phyloP scores from a whole-genome alignment of 2,329 filamentous ascomycete genomes.

The Sporothrix variecibatus region DNA sequence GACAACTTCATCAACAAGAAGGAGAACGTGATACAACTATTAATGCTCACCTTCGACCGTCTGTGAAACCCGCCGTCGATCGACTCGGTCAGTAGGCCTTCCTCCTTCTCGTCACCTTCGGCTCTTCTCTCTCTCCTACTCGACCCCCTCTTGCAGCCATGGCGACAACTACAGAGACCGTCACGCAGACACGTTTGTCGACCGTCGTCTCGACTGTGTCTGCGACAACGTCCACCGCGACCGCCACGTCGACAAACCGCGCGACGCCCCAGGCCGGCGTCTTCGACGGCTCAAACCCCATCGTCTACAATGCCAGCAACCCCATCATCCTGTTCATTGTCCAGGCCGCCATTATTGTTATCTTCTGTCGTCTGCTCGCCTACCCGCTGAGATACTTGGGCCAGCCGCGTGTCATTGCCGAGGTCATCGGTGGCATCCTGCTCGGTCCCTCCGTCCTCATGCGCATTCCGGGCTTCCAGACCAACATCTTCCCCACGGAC shows the following conservation, averaged over 20 bases:
- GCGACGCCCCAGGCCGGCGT: constrained; percentile 51
- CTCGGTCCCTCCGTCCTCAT: constrained; percentile 88
- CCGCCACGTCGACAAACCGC: constrained; percentile 26
- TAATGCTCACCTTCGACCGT: background rate
- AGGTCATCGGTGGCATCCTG: constrained; percentile 77
- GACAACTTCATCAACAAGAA: background rate
- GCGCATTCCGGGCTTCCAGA: constrained; percentile 75
- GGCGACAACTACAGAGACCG: constrained; percentile 32
- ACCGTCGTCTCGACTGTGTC: constrained; percentile 26
- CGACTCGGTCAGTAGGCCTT: background rate
- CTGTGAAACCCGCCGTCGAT: background rate
- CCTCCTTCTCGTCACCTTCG: background rate
- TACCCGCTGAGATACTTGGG: constrained; percentile 69
- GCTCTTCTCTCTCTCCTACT: background rate
- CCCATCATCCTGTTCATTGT: constrained; percentile 72
- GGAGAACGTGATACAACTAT: background rate
- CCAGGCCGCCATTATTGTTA: constrained; percentile 66
- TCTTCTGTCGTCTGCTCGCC: constrained; percentile 72
- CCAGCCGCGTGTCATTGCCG: constrained; percentile 70
- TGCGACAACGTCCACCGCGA: constrained; percentile 38
- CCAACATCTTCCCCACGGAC: constrained; percentile 71
- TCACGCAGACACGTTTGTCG: constrained; percentile 27
- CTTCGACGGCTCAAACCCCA: constrained; percentile 64
- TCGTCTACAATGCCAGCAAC: constrained; percentile 61
- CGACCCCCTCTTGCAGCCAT: constrained; percentile 25